phyloP scores from a whole-genome alignment of 2,329 filamentous ascomycete genomes.

The Lasiodiplodia hormozganensis region DNA sequence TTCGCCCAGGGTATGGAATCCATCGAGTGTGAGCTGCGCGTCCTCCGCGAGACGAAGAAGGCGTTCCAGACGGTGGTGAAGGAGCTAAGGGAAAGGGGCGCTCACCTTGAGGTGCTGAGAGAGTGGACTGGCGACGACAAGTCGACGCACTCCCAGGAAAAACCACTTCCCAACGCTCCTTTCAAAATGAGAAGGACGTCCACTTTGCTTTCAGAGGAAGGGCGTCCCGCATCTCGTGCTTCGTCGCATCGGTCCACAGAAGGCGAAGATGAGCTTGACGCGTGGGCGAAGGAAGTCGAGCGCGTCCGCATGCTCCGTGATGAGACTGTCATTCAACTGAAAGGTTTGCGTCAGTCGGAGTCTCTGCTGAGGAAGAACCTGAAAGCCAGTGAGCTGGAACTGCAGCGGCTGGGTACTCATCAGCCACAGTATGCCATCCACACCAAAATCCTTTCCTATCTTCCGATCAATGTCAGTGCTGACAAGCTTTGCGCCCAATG shows the following conservation, averaged over 20 bases:
- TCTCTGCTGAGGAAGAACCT: constrained; percentile 41
- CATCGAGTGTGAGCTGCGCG: constrained; percentile 40
- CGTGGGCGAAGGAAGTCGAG: constrained; percentile 45
- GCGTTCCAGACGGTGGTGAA: constrained; percentile 41
- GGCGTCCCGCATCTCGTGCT: neutral
- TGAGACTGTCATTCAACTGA: constrained; percentile 43
- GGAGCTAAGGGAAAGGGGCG: constrained; percentile 39
- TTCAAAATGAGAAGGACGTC: constrained; percentile 3
- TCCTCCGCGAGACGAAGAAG: constrained; percentile 41
- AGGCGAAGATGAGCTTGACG: constrained; percentile 36
- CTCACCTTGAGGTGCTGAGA: constrained; percentile 37
- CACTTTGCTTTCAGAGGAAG: constrained; percentile 10
- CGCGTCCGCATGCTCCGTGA: constrained; percentile 43
- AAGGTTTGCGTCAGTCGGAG: constrained; percentile 41
- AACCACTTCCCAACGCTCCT: constrained; percentile 13
- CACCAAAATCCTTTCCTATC: neutral
- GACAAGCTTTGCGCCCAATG: neutral
- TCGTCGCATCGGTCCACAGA: constrained; percentile 17
- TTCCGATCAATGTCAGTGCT: neutral
- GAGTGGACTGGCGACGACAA: constrained; percentile 34
- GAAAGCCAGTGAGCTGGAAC: constrained; percentile 42
- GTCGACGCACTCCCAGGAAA: neutral
- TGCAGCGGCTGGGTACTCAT: constrained; percentile 38
- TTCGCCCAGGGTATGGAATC: constrained; percentile 37
- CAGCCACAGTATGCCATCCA: constrained; percentile 19